Evolutionary conservation across 352 stramenopile genomes (phyloP).

Genomic region (Pythium volutum): DNA sequence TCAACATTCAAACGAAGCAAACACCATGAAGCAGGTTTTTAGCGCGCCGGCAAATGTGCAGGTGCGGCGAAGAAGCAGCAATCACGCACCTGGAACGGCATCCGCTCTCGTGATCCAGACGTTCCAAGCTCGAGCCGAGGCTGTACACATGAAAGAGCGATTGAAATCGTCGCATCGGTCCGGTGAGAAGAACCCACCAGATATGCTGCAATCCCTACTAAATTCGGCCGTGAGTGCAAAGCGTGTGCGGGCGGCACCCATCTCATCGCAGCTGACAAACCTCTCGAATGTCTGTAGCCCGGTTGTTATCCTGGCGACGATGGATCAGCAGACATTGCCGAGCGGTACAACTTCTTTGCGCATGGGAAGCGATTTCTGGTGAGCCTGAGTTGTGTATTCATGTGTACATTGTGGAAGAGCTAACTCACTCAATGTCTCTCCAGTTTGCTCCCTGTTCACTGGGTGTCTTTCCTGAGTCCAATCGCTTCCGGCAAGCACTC

Average conservation of each 20-base stretch:
- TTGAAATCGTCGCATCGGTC: slow-evolving; percentile 10
- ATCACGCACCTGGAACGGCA: slow-evolving; percentile 9
- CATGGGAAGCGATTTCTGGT: slow-evolving; percentile 60
- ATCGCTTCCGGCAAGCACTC: slow-evolving; percentile 44
- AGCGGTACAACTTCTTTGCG: slow-evolving; percentile 65
- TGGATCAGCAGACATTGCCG: slow-evolving; percentile 41
- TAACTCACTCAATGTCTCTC: background rate
- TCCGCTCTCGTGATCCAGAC: slow-evolving; percentile 23
- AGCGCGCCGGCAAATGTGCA: background rate
- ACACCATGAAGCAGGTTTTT: background rate
- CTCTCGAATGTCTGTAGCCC: slow-evolving; percentile 26
- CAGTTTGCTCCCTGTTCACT: slow-evolving; percentile 62
- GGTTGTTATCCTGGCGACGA: slow-evolving; percentile 53
- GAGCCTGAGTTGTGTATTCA: background rate
- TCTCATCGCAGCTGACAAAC: background rate
- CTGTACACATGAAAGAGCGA: slow-evolving; percentile 9
- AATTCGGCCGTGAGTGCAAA: slow-evolving; percentile 27
- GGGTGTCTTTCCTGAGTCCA: slow-evolving; percentile 46
- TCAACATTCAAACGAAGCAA: background rate
- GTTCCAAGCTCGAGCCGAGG: slow-evolving; percentile 20
- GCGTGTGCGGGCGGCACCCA: background rate
- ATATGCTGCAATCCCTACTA: slow-evolving; percentile 33
- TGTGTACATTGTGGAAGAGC: background rate
- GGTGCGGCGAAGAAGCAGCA: slow-evolving; percentile 11
- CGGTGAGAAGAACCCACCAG: slow-evolving; percentile 1